Base-by-base conservation (phyloP, 495 filamentous ascomycete species). In the Aspergillus nidulans region DNA sequence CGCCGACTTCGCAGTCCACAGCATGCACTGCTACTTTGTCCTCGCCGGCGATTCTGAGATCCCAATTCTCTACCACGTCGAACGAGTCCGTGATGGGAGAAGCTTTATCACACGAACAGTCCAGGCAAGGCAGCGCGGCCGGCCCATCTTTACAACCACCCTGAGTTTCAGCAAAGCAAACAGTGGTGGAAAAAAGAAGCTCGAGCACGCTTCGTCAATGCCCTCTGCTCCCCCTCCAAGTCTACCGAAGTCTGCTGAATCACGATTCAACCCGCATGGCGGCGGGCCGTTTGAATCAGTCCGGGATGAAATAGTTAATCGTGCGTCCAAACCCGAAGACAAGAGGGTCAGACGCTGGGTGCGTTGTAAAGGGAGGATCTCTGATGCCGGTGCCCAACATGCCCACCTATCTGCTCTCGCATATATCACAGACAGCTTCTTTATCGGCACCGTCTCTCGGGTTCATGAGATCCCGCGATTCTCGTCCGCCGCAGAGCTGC, bases 1-100 rank as follows among this genome's bases (percentile, higher is more conserved):
- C 1, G 63, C 74, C 20, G 77, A 89, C 67, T 96, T 95, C 74
- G 78, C 85, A 57, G 80, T 91, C 42, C 92, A 98, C 75, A 89
- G 84, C 70, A 96, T 96, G 90, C 94, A 98, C 79, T 97, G 92
- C 80, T 98, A 96, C 78, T 98, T 98, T 74, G 85, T 98, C 34
- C 85, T 97, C 1, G 91, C 90, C 10, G 94, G 92, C 25, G 85
- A 92, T 66, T 76, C 84, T 7, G 82, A 87, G 38, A 84, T 95
- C 32, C 92, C 94, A 4, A 88, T 98, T 58, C 74, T 97, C 52
- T 98, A 91, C 65, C 85, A 95, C 64, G 94, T 98, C 26, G 92
- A 97, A 73, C 83, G 85, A 45, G 89, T 97, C 28, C 87, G 94
- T 52, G 87, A 92, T 57, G 94, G 94, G n/a, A 80, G 84, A 49